Percentiles rank a stretch among this genome's conserved stretches.
Conservation (phyloP, 495 filamentous ascomycete genomes). For the Aspergillus saccharolyticus region DNA sequence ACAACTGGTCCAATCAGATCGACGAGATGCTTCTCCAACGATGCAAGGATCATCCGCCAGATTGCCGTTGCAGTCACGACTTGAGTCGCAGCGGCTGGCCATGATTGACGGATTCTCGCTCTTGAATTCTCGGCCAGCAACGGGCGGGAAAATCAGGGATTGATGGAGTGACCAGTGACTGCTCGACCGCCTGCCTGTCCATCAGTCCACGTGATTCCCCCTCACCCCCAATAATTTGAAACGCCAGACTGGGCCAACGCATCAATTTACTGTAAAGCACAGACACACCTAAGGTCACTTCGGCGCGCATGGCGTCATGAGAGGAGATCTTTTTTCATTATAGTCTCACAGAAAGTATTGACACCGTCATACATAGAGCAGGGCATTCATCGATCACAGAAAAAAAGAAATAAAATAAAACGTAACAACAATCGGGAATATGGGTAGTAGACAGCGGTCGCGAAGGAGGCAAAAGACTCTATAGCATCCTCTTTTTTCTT, state of each 20-base stretch:
- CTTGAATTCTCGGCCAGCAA: background rate
- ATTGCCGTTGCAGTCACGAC: constrained; percentile 11
- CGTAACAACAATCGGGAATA: constrained; percentile 10
- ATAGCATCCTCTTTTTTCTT: constrained; percentile 19
- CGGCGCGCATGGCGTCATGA: constrained; percentile 14
- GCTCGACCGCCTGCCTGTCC: background rate
- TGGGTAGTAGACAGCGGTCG: constrained; percentile 17
- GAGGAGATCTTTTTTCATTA: constrained; percentile 28
- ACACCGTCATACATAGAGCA: constrained; percentile 22
- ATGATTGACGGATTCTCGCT: background rate
- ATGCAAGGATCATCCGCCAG: constrained; percentile 19
- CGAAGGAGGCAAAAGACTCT: constrained; percentile 21
- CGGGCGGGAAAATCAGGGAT: background rate
- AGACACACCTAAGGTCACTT: background rate
- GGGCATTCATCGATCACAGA: constrained; percentile 15
- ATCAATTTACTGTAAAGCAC: background rate
- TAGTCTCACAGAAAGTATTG: constrained; percentile 12
- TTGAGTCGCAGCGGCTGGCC: constrained; percentile 1
- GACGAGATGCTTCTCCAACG: background rate
- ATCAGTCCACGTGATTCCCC: background rate
- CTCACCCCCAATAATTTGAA: background rate
- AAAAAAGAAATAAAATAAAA: constrained; percentile 4
- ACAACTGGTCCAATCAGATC: constrained; percentile 10
- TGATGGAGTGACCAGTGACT: background rate
- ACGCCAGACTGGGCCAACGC: constrained; percentile 1